phyloP scores from a whole-genome alignment of 2,329 filamentous ascomycete species.

The Colletotrichum costaricense region DNA sequence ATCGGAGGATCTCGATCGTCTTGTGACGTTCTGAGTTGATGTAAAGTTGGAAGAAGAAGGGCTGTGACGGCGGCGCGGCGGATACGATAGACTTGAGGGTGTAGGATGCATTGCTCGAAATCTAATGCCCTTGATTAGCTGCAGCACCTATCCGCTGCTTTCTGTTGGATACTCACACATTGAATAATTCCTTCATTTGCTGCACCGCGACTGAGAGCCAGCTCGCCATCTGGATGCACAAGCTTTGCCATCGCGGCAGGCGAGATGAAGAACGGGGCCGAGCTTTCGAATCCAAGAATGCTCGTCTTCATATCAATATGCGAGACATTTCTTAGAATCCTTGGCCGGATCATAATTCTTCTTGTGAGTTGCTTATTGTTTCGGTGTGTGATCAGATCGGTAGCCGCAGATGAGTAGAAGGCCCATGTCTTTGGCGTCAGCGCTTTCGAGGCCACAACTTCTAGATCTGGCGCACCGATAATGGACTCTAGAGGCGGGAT shows the following conservation, averaged over 20 bases:
- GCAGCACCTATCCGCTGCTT: not conserved
- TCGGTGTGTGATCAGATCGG: conserved; percentile 84
- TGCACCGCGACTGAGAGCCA: conserved; percentile 41
- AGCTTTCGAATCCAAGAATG: conserved; percentile 64
- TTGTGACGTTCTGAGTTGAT: conserved; percentile 66
- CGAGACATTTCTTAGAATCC: conserved; percentile 83
- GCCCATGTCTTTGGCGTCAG: conserved; percentile 46
- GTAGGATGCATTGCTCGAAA: conserved; percentile 64
- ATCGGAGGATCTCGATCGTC: conserved; percentile 58
- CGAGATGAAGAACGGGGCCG: conserved; percentile 70
- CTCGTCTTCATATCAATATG: conserved; percentile 65
- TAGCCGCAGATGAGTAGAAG: conserved; percentile 86
- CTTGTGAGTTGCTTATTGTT: conserved; percentile 76
- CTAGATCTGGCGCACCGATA: conserved; percentile 50
- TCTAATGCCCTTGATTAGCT: conserved; percentile 38
- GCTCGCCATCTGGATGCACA: conserved; percentile 72
- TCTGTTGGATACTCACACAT: conserved; percentile 46
- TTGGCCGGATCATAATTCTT: conserved; percentile 74
- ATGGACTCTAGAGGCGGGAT: conserved; percentile 46
- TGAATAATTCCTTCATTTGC: conserved; percentile 60
- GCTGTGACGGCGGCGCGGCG: conserved; percentile 47
- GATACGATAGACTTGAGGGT: conserved; percentile 55
- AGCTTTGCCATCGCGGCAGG: conserved; percentile 73
- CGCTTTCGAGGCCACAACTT: conserved; percentile 45
- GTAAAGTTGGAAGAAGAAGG: conserved; percentile 72